Conservation (phyloP, 176 grass and related monocot species). For the Oryza punctata region DNA sequence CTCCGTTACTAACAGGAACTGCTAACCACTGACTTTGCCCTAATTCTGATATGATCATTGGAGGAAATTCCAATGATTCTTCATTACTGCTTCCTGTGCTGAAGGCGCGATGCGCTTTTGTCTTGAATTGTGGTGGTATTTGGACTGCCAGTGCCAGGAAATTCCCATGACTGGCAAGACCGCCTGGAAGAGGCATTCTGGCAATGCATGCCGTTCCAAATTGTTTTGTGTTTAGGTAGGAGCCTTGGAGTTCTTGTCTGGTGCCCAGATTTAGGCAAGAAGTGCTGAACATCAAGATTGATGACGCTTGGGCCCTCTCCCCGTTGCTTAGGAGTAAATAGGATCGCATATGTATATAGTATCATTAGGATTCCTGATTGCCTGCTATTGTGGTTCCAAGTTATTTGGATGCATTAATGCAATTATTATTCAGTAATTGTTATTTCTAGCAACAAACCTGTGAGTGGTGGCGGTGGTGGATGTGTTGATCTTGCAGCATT, state of each 20-base stretch:
- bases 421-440: slow-evolving; percentile 34
- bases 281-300: slow-evolving; percentile 1
- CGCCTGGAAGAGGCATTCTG: slow-evolving; percentile 33
- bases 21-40: slow-evolving; percentile 35
- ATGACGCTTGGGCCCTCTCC: background rate
- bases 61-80: slow-evolving; percentile 1
- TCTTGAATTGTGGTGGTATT: slow-evolving; percentile 35
- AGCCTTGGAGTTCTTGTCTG: background rate
- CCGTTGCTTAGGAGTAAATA: slow-evolving; percentile 40
- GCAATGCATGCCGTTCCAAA: background rate
- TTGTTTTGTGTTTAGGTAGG: slow-evolving; percentile 14
- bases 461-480: slow-evolving; percentile 5
- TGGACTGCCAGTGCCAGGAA: background rate
- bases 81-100: slow-evolving; percentile 3
- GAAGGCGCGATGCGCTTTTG: background rate
- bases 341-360: slow-evolving; percentile 51
- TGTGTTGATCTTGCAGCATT: slow-evolving; percentile 18
- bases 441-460: slow-evolving; percentile 4
- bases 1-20: slow-evolving; percentile 29
- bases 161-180: slow-evolving; percentile 4
- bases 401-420: slow-evolving; percentile 31
- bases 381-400: background rate
- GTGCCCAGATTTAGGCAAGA: slow-evolving; percentile 15
- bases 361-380: slow-evolving; percentile 16
- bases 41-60: slow-evolving; percentile 32